A percentile compares a stretch with the other conserved stretches of the same genome.
phyloP scores from a whole-genome alignment of 768 basidiomycete species.

The Russula virescens region DNA sequence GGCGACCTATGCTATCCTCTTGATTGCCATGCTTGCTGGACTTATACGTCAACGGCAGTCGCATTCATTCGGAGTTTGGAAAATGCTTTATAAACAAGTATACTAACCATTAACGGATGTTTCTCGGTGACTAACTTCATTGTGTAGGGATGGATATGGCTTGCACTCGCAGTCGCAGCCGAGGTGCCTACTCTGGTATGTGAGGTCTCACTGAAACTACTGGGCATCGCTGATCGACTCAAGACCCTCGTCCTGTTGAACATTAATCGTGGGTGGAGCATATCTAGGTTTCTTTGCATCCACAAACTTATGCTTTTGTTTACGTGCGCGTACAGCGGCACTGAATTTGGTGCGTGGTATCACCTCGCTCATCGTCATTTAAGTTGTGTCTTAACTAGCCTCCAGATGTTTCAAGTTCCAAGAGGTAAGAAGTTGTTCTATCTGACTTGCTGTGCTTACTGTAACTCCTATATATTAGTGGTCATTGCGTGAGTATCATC shows the following conservation, averaged over 20 bases:
- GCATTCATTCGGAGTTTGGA: conserved; percentile 8
- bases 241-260: conserved; percentile 1
- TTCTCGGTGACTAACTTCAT: neutral
- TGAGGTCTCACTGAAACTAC: neutral
- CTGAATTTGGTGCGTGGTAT: conserved; percentile 2
- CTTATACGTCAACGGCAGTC: neutral
- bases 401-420: conserved; percentile 12
- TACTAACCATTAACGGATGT: too few relatives aligned
- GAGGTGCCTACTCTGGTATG: conserved; percentile 13
- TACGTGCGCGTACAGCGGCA: neutral
- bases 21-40: conserved; percentile 1
- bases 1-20: neutral
- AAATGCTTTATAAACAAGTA: conserved; percentile 12
- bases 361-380: neutral
- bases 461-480: neutral
- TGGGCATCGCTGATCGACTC: neutral
- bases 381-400: neutral
- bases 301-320: neutral
- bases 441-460: neutral
- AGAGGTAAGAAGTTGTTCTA: neutral
- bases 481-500: conserved; percentile 13
- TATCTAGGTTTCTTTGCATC: neutral
- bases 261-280: neutral
- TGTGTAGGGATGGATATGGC: conserved; percentile 16
- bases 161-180: conserved; percentile 11